Base-by-base conservation (phyloP, 169 alveolate genomes). In the Pseudocohnilembus persalinus region DNA sequence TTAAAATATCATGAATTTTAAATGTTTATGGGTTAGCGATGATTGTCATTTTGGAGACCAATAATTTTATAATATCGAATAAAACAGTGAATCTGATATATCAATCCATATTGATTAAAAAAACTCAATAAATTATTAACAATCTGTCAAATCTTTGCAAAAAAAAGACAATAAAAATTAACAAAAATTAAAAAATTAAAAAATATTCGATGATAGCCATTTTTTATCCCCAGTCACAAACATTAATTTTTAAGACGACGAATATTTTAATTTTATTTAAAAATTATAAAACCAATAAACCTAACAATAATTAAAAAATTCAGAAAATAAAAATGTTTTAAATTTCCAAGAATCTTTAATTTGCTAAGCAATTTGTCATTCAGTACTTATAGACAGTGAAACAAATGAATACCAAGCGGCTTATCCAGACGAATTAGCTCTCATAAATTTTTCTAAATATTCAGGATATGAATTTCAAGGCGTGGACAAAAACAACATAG, bases 391-490 rank as follows among this genome's bases (percentile, higher is more conserved):
- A 30, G 94, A 87, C 16, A 49, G 78, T 29, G 90, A 88, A 35
- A 82, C 85, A 73, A 80, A 84, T 1, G 68, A 88, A 64, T 95
- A 91, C 82, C 92, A 92, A 84, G 94, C 96, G 1, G 87, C 94
- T 29, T 86, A 90, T 28, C 97, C 97, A 11, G 97, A 95, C 89
- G 97, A 95, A 82, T 85, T 93, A 6, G 97, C 97, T 27, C 89
- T 93, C 63, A 94, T 93, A 20, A 85, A 88, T 74, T 96, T 92
- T 31, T 93, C 96, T 15, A 92, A 90, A 76, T 82, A 82, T 64
- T 75, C 84, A 26, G 96, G 96, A 49, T 79, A 88, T 72, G 90
- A 84, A 77, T 90, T 88, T 80, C 29, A 33, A 31, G 91, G 89
- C 16, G 73, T 77, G 26, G 82, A 75, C n/a, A 80, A 84, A 74